Evolutionary conservation across 306 rosid genomes (phyloP), one percentile per base, ranked within the genome.

Genomic region (Fragaria iinumae): DNA sequence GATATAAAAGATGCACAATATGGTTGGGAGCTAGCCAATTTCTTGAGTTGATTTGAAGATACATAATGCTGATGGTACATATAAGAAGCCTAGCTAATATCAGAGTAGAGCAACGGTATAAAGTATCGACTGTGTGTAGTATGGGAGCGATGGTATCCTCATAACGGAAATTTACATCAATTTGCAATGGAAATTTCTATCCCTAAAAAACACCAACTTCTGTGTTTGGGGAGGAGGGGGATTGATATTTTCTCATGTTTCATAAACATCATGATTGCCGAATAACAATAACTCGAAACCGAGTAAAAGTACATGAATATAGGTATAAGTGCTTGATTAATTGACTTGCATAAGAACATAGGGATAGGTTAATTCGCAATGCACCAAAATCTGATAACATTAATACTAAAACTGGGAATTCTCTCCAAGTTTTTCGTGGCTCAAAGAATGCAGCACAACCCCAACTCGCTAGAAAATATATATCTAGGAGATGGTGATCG

Each of bases 391-490:
- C 36, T n/a, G 69, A 74, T 41, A 14, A 32, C 21, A 59, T 11
- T 36, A 69, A 65, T 23, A 70, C 48, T 16, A 44, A 60, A n/a
- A 45, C 62, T 69, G 65, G 78, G 76, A 74, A 63, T 71, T 75
- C 69, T 79, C 86, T 76, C 73, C 44, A 79, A 50, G 86, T 80
- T 87, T 73, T 36, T 65, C 25, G 89, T 85, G 96, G 93, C 88
- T 89, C 93, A 77, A 91, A 83, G 91, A 76, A 63, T 78, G 79
- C 82, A 63, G 47, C 69, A 36, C 25, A 18, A 34, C 23, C 25
- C 38, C 69, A 34, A 38, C 69, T 64, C 4, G 36, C 36, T 23
- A 23, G 16, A 12, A 72, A 72, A 69, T 67, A 69, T 67, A 69
- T 69, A 55, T 79, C 86, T 80, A 6, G 91, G 76, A 76, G 82